Conservation (phyloP, 805 yeast genomes). For the Ogataea pilisensis region DNA sequence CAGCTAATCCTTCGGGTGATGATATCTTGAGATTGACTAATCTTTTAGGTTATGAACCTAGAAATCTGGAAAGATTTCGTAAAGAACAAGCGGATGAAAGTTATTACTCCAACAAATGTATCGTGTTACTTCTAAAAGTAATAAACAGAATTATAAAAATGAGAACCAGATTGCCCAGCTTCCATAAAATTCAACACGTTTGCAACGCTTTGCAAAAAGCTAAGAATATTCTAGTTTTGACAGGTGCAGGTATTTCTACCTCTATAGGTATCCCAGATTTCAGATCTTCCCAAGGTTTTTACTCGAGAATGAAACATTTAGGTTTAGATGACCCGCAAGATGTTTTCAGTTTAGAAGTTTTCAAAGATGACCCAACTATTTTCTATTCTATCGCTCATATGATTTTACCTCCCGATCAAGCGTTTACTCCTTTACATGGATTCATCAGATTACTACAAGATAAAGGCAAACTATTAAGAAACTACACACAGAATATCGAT, state of each 20-base stretch:
- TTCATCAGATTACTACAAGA: slow-evolving; percentile 73
- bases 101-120: slow-evolving; percentile 24
- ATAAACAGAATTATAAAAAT: slow-evolving; percentile 57
- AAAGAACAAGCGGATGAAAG: slow-evolving; percentile 9
- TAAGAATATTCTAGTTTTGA: slow-evolving; percentile 61
- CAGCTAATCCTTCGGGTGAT: slow-evolving; percentile 53
- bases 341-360: slow-evolving; percentile 73
- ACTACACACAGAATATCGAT: slow-evolving; percentile 90
- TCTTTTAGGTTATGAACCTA: slow-evolving; percentile 53
- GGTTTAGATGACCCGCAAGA: slow-evolving; percentile 87
- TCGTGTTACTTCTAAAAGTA: slow-evolving; percentile 56
- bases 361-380: slow-evolving; percentile 69
- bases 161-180: slow-evolving; percentile 50
- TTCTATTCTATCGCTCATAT: slow-evolving; percentile 85
- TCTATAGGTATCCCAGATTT: slow-evolving; percentile 90
- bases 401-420: slow-evolving; percentile 69
- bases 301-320: slow-evolving; percentile 59
- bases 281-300: slow-evolving; percentile 83
- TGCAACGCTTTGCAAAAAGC: slow-evolving; percentile 50
- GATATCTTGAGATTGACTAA: slow-evolving; percentile 55
- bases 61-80: slow-evolving; percentile 11
- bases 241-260: slow-evolving; percentile 94
- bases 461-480: slow-evolving; percentile 70
- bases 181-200: slow-evolving; percentile 57
- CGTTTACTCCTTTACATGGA: slow-evolving; percentile 74